Percentiles rank a stretch among this genome's conserved stretches.
Evolutionary conservation across 2,329 filamentous ascomycete genomes (phyloP).

Genomic region (Emmonsia crescens): DNA sequence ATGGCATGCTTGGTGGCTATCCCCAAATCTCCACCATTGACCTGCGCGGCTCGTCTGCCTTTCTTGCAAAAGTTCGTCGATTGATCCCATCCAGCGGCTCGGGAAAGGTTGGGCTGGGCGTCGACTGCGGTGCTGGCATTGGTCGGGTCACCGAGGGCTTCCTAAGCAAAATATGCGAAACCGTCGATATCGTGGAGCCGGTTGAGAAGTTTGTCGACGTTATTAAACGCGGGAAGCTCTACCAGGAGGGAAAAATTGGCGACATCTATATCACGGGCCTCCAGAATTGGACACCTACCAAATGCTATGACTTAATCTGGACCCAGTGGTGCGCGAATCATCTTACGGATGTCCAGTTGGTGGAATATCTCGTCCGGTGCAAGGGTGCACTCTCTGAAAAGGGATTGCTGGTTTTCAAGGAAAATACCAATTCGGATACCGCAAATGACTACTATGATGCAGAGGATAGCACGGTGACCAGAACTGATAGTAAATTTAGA

Average conservation of each 20-base stretch:
- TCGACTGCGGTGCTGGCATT: constrained; percentile 59
- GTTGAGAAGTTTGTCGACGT: constrained; percentile 65
- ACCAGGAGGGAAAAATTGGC: constrained; percentile 42
- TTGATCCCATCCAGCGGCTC: constrained; percentile 14
- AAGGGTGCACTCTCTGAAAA: constrained; percentile 36
- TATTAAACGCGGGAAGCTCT: constrained; percentile 35
- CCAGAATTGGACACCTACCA: constrained; percentile 53
- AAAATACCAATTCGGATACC: constrained; percentile 56
- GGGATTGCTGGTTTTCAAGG: constrained; percentile 59
- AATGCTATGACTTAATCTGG: constrained; percentile 71
- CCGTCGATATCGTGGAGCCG: constrained; percentile 77
- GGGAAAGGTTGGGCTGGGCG: constrained; percentile 28
- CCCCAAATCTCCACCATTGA: constrained; percentile 59
- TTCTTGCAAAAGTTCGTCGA: constrained; percentile 54
- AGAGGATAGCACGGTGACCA: constrained; percentile 65
- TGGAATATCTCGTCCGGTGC: constrained; percentile 55
- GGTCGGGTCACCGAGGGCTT: constrained; percentile 72
- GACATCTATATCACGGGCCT: constrained; percentile 61
- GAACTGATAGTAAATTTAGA: constrained; percentile 62
- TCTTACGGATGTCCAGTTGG: constrained; percentile 62
- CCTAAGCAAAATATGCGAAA: constrained; percentile 56
- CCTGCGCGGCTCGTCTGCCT: constrained; percentile 57
- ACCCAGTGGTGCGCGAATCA: constrained; percentile 85
- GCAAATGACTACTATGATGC: constrained; percentile 62
- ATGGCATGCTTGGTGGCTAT: constrained; percentile 64